phyloP scores from a whole-genome alignment of 441 rosid genomes.

The Populus hybrid region DNA sequence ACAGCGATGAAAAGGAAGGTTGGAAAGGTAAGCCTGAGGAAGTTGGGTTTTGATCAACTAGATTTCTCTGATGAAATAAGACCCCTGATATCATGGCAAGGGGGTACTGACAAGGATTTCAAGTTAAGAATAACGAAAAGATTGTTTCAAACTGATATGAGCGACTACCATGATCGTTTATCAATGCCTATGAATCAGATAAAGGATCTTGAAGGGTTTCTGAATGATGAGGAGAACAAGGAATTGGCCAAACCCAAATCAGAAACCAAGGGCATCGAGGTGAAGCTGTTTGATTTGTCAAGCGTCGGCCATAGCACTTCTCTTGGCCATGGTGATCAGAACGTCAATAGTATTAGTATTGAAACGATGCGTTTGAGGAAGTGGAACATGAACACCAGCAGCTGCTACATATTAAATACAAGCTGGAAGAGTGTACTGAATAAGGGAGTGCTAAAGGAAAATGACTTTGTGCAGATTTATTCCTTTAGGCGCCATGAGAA shows the following conservation, averaged over 20 bases:
- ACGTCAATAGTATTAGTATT: no score
- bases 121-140: neutral
- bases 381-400: neutral
- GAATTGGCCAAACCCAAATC: neutral
- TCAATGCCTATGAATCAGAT: neutral
- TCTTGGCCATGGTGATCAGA: neutral
- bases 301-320: neutral
- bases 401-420: neutral
- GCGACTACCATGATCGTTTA: neutral
- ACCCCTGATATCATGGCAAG: neutral
- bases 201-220: neutral
- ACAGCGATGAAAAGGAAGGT: neutral
- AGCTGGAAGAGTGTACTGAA: neutral
- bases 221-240: neutral
- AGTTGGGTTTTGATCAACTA: neutral
- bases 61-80: neutral
- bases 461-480: neutral
- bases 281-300: neutral
- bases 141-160: neutral
- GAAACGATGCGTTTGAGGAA: neutral
- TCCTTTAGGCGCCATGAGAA: neutral
- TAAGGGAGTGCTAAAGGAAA: neutral
- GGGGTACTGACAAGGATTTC: neutral
- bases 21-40: neutral
- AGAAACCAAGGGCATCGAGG: neutral